Percentiles rank a stretch among this genome's conserved stretches.
Conservation (phyloP, 192 early-diverging fungal genomes). For the Backusella luteola region DNA sequence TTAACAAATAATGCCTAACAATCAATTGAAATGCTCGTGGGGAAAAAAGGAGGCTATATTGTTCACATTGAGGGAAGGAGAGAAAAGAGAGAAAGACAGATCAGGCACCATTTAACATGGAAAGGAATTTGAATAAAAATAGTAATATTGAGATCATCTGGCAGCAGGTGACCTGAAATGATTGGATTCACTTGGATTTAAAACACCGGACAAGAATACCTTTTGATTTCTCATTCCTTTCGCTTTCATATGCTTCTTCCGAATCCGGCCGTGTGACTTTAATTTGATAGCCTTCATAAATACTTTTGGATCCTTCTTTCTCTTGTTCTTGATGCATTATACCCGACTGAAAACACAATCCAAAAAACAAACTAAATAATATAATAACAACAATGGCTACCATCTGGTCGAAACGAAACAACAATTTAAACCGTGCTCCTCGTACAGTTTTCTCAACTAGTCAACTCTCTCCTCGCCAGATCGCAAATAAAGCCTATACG, state of each 20-base stretch:
- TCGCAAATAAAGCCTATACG: slow-evolving; percentile 23
- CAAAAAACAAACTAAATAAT: background rate
- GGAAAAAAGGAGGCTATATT: background rate
- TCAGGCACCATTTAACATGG: background rate
- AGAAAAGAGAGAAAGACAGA: background rate
- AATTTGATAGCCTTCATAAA: slow-evolving; percentile 2
- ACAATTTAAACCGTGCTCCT: slow-evolving; percentile 10
- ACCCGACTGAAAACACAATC: slow-evolving; percentile 6
- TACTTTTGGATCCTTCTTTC: background rate
- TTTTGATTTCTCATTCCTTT: background rate
- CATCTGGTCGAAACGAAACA: slow-evolving; percentile 14
- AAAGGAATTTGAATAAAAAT: slow-evolving; percentile 6
- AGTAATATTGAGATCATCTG: slow-evolving; percentile 1
- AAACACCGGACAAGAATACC: background rate
- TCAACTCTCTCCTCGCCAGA: slow-evolving; percentile 22
- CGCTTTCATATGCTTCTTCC: slow-evolving; percentile 8
- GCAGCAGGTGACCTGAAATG: background rate
- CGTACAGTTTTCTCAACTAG: slow-evolving; percentile 7
- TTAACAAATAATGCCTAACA: background rate
- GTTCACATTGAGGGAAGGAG: background rate
- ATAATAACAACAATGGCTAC: slow-evolving; percentile 8
- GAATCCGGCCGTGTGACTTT: background rate
- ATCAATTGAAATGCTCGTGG: background rate
- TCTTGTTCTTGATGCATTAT: background rate
- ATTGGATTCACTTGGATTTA: slow-evolving; percentile 5